Evolutionary conservation across 1,139 yeast species (phyloP), one percentile per base, ranked within the genome.

Genomic region (Magnusiomyces fungicola): DNA sequence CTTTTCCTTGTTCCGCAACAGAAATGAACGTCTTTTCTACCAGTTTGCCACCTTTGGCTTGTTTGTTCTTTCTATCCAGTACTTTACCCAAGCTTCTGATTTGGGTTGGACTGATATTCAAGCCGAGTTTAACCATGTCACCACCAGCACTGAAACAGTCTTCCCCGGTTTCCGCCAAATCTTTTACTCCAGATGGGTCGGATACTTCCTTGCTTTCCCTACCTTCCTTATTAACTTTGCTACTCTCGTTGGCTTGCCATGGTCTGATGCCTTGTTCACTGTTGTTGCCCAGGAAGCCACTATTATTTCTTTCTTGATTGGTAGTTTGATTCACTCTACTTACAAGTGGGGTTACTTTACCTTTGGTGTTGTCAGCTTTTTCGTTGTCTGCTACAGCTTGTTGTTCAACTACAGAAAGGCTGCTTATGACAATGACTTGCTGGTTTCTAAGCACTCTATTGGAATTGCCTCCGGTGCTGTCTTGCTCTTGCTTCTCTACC

Each of bases 301-400:
- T 58, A 80, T 78, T 30, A 70, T 80, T 50, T 73, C 77, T 47
- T 69, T 77, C 46, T 70, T 80, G 61, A 71, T 79, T 60, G 85
- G 82, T 55, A 58, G 73, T 25, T 65, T 79, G 53, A 76, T 81
- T 50, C 63, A 64, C 48, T 76, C 84, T 14, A 68, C 79, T 49
- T 81, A 81, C 66, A 81, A 78, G 66, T 80, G 86, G 86, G 87
- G 83, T 58, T 79, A 75, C 70, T 79, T 71, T 53, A 70, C 73
- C 41, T 65, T 72, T 53, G 74, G 67, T 43, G 56, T 62, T 41
- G 67, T 62, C 41, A 63, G 66, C 2, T 52, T 53, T 44, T 23
- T 63, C 23, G 37, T 60, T 9, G 59, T 60, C 14, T 55, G 50
- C 30, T 61, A 51, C 53, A 54, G 56, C 50, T 43, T 65, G 36